A percentile compares a stretch with the other conserved stretches of the same genome.
Evolutionary conservation across 164 flowering plant genomes (phyloP).

Genomic region (Tetrastigma voinierianum): DNA sequence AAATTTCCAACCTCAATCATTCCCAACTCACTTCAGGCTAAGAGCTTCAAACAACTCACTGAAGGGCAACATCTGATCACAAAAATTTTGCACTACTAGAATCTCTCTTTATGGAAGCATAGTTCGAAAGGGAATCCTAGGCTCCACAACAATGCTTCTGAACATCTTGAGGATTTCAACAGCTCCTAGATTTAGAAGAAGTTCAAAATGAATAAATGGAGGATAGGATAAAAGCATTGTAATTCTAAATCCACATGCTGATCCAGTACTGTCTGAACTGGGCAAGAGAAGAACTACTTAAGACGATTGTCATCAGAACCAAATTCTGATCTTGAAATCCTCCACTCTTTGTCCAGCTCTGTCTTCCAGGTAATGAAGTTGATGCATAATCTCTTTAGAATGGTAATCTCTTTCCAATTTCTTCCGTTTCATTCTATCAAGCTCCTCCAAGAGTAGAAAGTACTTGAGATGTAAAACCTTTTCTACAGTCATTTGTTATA

Average conservation of each 20-base stretch:
- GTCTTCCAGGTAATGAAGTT: slow-evolving; percentile 80
- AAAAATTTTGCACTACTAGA: slow-evolving; percentile 20
- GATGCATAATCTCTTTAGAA: slow-evolving; percentile 51
- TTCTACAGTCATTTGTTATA: slow-evolving; percentile 65
- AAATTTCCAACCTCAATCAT: slow-evolving; percentile 39
- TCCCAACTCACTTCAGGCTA: slow-evolving; percentile 42
- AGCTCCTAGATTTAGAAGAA: slow-evolving; percentile 35
- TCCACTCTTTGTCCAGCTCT: slow-evolving; percentile 91
- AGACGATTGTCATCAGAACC: slow-evolving; percentile 48
- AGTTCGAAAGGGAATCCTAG: slow-evolving; percentile 49
- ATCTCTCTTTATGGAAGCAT: slow-evolving; percentile 42
- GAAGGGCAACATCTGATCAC: slow-evolving; percentile 38
- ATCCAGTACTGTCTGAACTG: slow-evolving; percentile 75
- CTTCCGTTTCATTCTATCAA: slow-evolving; percentile 62
- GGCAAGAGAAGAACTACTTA: slow-evolving; percentile 63
- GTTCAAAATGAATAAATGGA: slow-evolving; percentile 42
- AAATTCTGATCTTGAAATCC: slow-evolving; percentile 71
- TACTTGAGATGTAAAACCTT: slow-evolving; percentile 36
- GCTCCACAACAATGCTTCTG: slow-evolving; percentile 38
- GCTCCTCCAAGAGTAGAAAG: slow-evolving; percentile 51
- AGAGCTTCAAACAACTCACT: slow-evolving; percentile 52
- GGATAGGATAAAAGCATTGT: slow-evolving; percentile 53
- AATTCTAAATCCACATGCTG: slow-evolving; percentile 78
- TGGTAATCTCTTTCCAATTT: slow-evolving; percentile 48
- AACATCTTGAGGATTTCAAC: slow-evolving; percentile 48